A percentile compares a stretch with the other conserved stretches of the same genome.
phyloP scores from a whole-genome alignment of 176 grass and related monocot genomes.

The Secale cereale region DNA sequence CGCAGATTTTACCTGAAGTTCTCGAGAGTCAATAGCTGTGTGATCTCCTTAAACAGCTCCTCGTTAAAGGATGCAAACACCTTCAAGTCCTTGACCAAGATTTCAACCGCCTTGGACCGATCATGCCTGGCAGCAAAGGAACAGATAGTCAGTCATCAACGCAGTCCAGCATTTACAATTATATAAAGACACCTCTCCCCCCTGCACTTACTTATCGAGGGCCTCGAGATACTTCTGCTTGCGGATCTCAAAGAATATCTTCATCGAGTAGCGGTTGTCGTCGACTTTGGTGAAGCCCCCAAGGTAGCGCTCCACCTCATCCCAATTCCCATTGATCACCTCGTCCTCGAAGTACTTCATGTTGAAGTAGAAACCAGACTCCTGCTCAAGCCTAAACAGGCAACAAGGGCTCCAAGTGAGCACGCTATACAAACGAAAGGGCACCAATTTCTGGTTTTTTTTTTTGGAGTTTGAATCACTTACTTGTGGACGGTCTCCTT shows the following conservation, averaged over 20 bases:
- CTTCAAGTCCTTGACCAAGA: slow-evolving; percentile 98
- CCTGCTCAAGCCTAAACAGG: slow-evolving; percentile 68
- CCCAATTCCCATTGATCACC: slow-evolving; percentile 82
- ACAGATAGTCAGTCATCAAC: background rate
- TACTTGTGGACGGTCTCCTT: slow-evolving; percentile 88
- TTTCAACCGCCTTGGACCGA: slow-evolving; percentile 93
- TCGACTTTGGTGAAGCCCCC: slow-evolving; percentile 84
- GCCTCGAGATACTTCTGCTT: slow-evolving; percentile 91
- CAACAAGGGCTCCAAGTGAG: background rate
- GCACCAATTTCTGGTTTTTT: background rate
- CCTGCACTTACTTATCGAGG: slow-evolving; percentile 65
- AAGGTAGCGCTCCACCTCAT: slow-evolving; percentile 82
- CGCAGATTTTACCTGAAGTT: slow-evolving; percentile 76
- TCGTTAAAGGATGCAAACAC: slow-evolving; percentile 97
- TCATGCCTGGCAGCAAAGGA: slow-evolving; percentile 67
- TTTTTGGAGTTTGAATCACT: background rate
- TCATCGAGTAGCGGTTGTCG: slow-evolving; percentile 81
- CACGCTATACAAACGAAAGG: background rate
- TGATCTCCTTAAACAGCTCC: slow-evolving; percentile 97
- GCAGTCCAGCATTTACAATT: background rate
- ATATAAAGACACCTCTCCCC: background rate
- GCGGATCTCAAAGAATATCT: slow-evolving; percentile 95
- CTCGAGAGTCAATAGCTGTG: slow-evolving; percentile 89
- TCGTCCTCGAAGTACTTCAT: slow-evolving; percentile 93
- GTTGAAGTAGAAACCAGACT: slow-evolving; percentile 94